Conservation (phyloP, 1,139 yeast genomes). For the Yamadazyma triangularis region DNA sequence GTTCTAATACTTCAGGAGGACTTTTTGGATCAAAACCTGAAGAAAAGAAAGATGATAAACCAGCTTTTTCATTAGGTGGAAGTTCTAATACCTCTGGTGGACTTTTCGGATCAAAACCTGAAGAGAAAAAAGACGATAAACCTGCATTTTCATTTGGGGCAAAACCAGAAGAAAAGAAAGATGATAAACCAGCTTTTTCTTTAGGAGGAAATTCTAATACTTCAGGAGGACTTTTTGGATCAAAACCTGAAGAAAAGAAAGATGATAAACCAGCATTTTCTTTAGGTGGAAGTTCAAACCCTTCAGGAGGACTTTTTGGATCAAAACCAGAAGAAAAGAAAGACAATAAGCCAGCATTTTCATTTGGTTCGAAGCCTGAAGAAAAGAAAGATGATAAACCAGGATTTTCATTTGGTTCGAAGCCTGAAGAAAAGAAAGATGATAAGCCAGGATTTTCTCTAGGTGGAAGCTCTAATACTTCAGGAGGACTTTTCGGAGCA, state of each 20-base stretch:
- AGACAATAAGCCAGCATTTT: constrained; percentile 11
- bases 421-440: constrained; percentile 14
- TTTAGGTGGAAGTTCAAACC: constrained; percentile 14
- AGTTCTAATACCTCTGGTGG: constrained; percentile 13
- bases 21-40: constrained; percentile 5
- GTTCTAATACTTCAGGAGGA: constrained; percentile 8
- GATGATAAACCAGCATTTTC: constrained; percentile 18
- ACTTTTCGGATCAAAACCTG: constrained; percentile 12
- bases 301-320: constrained; percentile 9
- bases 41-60: constrained; percentile 6
- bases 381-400: constrained; percentile 14
- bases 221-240: constrained; percentile 19
- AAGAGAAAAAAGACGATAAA: constrained; percentile 7
- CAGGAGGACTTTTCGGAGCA: constrained; percentile 1
- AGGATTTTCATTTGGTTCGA: constrained; percentile 15
- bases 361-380: constrained; percentile 22
- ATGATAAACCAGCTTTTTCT: constrained; percentile 11
- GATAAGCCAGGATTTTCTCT: constrained; percentile 11
- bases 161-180: constrained; percentile 17
- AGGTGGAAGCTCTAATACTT: constrained; percentile 19
- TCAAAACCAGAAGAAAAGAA: constrained; percentile 10
- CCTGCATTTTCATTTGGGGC: constrained; percentile 19
- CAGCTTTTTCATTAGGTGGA: constrained; percentile 10
- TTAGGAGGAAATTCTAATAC: constrained; percentile 7
- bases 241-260: constrained; percentile 19